phyloP scores from a whole-genome alignment of 805 yeast genomes.

The Teunomyces panamensis region DNA sequence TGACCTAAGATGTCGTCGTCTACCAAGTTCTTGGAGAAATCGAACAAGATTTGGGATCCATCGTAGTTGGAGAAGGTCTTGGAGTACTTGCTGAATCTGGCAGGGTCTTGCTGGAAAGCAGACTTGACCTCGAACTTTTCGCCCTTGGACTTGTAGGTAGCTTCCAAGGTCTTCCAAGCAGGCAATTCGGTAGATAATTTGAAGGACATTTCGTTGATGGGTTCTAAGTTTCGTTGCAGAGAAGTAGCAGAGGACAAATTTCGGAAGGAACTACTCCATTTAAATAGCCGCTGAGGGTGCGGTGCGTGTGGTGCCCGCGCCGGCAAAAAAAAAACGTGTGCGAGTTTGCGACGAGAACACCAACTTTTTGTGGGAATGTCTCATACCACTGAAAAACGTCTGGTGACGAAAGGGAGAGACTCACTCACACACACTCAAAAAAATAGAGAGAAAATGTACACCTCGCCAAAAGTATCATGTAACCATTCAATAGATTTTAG shows the following conservation, averaged over 20 bases:
- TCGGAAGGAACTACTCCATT: background rate
- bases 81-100: conserved; percentile 74
- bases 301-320: background rate
- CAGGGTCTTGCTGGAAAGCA: conserved; percentile 71
- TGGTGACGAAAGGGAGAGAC: background rate
- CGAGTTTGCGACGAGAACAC: background rate
- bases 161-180: conserved; percentile 79
- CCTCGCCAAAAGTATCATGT: too few relatives aligned
- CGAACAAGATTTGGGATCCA: conserved; percentile 85
- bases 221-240: background rate
- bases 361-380: background rate
- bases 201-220: conserved; percentile 7
- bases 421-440: background rate
- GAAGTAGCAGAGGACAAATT: background rate
- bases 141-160: conserved; percentile 66
- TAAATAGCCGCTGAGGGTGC: background rate
- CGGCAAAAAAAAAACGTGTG: background rate
- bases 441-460: too few relatives aligned
- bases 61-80: conserved; percentile 80
- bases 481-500: too few relatives aligned
- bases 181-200: conserved; percentile 69
- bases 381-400: background rate
- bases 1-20: conserved; percentile 74
- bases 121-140: conserved; percentile 69
- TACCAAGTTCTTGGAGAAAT: conserved; percentile 91